Base-by-base conservation (phyloP, 2,329 filamentous ascomycete genomes). In the Monosporascus ibericus region DNA sequence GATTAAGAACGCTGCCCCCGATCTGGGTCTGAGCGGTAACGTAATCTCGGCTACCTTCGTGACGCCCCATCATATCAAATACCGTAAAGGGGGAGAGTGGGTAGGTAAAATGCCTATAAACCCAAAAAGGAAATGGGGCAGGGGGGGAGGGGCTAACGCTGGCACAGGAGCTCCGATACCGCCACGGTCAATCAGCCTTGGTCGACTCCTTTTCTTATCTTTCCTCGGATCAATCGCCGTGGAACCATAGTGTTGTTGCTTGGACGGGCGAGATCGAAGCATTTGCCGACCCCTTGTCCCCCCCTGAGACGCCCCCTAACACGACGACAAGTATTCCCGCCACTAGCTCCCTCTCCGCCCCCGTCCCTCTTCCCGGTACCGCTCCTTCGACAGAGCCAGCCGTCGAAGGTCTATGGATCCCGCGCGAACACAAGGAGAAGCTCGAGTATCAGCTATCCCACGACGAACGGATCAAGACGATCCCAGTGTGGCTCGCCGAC, bases 121-220 rank as follows among this genome's bases (percentile, higher is more conserved):
- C 17, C 17, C 17, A 6, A 27, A n/a, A 48, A 6, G 51, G 14
- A 46, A 53, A 11, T n/a, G n/a, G n/a, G n/a, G n/a, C n/a, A n/a
- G 9, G 4, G 18, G 20, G 27, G 6, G 15, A 24, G 7, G n/a
- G 37, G 50, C 54, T 59, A 50, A 62, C 40, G 11, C 6, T 6
- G 4, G 22, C 50, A 24, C 57, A 92, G 89, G 83, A 88, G 65
- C 74, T 96, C 51, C 84, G 82, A 61, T 77, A 84, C 55, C 88
- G 92, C 25, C 87, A 87, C 55, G 92, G 92, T 51, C 92, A 92
- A 53, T 96, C 92, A 14, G 91, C 92, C 17, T 80, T 97, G 36
- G 95, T 95, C 71, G 91, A 96, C 69, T 92, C 91, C 9, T 91
- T 97, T 65, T 82, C 86, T 52, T 86, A 95, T 70, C 83, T 97